A percentile compares a stretch with the other conserved stretches of the same genome.
Evolutionary conservation across 176 grass and related monocot genomes (phyloP).

Genomic region (Tuctoria greenei): DNA sequence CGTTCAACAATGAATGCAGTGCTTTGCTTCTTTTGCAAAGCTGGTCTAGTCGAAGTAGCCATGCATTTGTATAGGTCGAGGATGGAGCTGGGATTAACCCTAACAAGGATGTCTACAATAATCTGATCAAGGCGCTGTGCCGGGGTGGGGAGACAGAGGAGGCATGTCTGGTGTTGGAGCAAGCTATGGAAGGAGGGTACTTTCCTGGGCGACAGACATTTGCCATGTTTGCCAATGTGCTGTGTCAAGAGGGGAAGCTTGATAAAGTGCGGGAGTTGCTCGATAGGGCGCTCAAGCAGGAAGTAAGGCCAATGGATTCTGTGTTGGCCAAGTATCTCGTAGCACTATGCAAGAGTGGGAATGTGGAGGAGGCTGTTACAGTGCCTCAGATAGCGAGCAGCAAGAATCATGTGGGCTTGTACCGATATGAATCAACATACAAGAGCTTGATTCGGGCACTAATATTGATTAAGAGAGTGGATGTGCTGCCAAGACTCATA

Average conservation of each 20-base stretch:
- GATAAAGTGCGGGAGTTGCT: slow-evolving; percentile 74
- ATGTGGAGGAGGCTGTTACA: slow-evolving; percentile 57
- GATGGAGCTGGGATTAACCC: slow-evolving; percentile 81
- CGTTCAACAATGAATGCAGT: slow-evolving; percentile 66
- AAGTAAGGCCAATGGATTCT: slow-evolving; percentile 48
- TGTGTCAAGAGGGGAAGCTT: slow-evolving; percentile 74
- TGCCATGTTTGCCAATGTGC: slow-evolving; percentile 61
- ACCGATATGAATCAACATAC: slow-evolving; percentile 71
- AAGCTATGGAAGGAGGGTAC: slow-evolving; percentile 59
- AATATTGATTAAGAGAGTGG: slow-evolving; percentile 56
- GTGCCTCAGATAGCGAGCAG: slow-evolving; percentile 56
- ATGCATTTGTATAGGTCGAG: slow-evolving; percentile 67
- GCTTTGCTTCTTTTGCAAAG: slow-evolving; percentile 97
- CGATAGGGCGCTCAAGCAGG: slow-evolving; percentile 61
- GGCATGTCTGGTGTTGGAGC: slow-evolving; percentile 65
- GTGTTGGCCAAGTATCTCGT: slow-evolving; percentile 70
- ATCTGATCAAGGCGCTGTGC: slow-evolving; percentile 72
- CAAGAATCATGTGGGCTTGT: slow-evolving; percentile 42
- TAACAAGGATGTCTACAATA: slow-evolving; percentile 56
- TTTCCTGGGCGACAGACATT: slow-evolving; percentile 79
- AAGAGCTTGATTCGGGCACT: slow-evolving; percentile 78
- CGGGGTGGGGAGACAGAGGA: slow-evolving; percentile 50
- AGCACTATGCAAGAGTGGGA: slow-evolving; percentile 73
- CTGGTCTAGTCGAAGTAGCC: slow-evolving; percentile 87
- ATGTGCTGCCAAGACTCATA: slow-evolving; percentile 68